These are phyloP conservation scores for Cladosporium sp. DNA, from an alignment of 2,329 filamentous ascomycete genomes.

Conservation along the genomic window DNA sequence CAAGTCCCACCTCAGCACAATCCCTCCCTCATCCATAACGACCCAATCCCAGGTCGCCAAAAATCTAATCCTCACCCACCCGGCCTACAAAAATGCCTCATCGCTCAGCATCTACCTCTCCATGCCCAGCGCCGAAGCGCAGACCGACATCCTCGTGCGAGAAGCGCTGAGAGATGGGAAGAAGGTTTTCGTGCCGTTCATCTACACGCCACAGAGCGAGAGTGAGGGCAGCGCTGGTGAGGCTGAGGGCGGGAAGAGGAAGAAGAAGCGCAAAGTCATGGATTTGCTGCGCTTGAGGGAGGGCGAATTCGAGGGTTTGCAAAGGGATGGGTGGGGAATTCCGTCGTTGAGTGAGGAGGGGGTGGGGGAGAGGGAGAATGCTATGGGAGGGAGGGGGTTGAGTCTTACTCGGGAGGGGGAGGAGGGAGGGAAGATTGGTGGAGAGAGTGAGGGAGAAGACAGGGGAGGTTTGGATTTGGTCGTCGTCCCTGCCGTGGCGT, in stretches of 20 bases:
- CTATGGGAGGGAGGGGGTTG: slow-evolving; percentile 62
- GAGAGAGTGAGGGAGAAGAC: too few relatives aligned
- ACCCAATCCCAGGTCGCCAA: slow-evolving; percentile 70
- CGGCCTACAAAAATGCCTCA: slow-evolving; percentile 70
- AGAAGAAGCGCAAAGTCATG: slow-evolving; percentile 65
- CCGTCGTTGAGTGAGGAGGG: slow-evolving; percentile 71
- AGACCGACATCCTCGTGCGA: slow-evolving; percentile 75
- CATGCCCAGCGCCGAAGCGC: slow-evolving; percentile 84
- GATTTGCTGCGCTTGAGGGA: slow-evolving; percentile 82
- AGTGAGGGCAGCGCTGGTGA: background rate
- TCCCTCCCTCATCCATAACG: slow-evolving; percentile 60
- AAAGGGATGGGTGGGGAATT: slow-evolving; percentile 87
- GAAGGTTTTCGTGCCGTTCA: slow-evolving; percentile 86
- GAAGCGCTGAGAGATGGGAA: slow-evolving; percentile 76
- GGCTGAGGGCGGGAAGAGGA: background rate
- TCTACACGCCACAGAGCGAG: slow-evolving; percentile 56
- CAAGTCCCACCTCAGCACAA: slow-evolving; percentile 58
- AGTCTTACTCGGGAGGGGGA: slow-evolving; percentile 30
- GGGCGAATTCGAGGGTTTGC: slow-evolving; percentile 72
- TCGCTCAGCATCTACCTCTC: slow-evolving; percentile 85
- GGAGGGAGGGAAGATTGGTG: slow-evolving; percentile 21
- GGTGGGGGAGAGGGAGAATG: slow-evolving; percentile 63
- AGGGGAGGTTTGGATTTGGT: slow-evolving; percentile 69
- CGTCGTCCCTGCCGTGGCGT: slow-evolving; percentile 88
- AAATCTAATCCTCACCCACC: slow-evolving; percentile 60